These are phyloP conservation scores for bread wheat (Triticum aestivum) DNA, from an alignment of 176 grass and related monocot species.

Conservation along the genomic window IWGSC_CS_RefSeq_v2.1 NC_057797.1:162111202-162111701, in stretches of 20 bases:
- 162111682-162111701: slow-evolving; percentile 10
- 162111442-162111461: background rate
- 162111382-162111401: background rate
- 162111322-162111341: background rate
- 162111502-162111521: slow-evolving; percentile 13
- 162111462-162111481: background rate
- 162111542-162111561: slow-evolving; percentile 37
- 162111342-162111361: background rate
- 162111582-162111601: background rate
- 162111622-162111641: background rate
- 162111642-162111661: background rate
- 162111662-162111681: slow-evolving; percentile 2
- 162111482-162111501: slow-evolving; percentile 18
- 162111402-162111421: background rate
- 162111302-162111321: background rate
- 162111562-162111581: slow-evolving; percentile 10
- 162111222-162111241: background rate
- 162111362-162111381: background rate
- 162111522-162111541: slow-evolving; percentile 43
- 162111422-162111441: background rate
- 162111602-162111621: background rate
- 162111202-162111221: too few relatives aligned
- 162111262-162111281: background rate
- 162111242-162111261: background rate
- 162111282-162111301: slow-evolving; percentile 20